phyloP scores from a whole-genome alignment of 306 rosid genomes.

The Purshia tridentata region DNA sequence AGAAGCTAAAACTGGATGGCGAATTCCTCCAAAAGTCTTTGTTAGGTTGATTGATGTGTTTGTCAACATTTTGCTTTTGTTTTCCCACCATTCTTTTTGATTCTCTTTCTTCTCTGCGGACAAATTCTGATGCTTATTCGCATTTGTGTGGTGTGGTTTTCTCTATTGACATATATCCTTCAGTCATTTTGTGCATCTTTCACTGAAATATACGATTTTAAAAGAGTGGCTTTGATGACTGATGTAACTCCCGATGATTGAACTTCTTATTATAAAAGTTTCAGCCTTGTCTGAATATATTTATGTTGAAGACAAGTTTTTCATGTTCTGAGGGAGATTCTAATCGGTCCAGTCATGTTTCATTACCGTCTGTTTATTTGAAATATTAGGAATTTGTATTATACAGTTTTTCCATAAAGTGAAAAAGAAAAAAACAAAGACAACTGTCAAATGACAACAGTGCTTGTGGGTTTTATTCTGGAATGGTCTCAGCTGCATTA shows the following conservation, averaged over 20 bases:
- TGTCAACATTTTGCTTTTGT: neutral
- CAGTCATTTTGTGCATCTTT: neutral
- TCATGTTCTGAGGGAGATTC: conserved; percentile 16
- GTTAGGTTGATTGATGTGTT: neutral
- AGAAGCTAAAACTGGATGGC: neutral
- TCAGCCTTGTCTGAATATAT: conserved; percentile 26
- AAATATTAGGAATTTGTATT: too few species aligned
- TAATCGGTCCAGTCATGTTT: too few species aligned
- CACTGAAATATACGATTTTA: neutral
- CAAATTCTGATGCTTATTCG: neutral
- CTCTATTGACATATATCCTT: neutral
- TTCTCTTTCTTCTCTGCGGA: neutral
- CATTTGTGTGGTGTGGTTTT: neutral
- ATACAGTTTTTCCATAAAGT: too few species aligned
- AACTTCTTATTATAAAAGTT: conserved; percentile 10
- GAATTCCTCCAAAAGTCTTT: neutral
- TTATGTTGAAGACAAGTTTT: neutral
- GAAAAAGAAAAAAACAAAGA: too few species aligned
- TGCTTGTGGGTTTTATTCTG: neutral
- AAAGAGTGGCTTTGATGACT: neutral
- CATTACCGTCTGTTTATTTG: too few species aligned
- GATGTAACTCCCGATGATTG: conserved; percentile 17
- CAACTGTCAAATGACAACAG: neutral
- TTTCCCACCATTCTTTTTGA: neutral
- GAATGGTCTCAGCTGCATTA: neutral